phyloP scores from a whole-genome alignment of 495 filamentous ascomycete genomes.

The Penicillium arizonense region DNA sequence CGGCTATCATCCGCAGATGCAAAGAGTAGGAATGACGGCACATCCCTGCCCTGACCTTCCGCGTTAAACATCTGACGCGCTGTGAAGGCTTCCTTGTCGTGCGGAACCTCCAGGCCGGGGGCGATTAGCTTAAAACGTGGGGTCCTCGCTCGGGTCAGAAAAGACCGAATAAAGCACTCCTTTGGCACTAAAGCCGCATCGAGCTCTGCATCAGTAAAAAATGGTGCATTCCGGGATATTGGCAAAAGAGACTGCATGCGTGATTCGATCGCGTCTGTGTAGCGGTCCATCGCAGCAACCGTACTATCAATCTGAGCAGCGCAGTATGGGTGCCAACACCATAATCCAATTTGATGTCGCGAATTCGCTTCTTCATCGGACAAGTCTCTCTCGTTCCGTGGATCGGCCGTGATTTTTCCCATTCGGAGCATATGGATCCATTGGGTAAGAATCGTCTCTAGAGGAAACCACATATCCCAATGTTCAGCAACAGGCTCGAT shows the following conservation, averaged over 20 bases:
- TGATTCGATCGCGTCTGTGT: constrained; percentile 13
- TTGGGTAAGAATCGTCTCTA: constrained; percentile 39
- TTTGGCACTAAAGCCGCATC: constrained; percentile 30
- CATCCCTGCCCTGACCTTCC: constrained; percentile 11
- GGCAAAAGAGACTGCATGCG: constrained; percentile 14
- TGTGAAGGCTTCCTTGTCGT: constrained; percentile 22
- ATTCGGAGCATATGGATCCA: constrained; percentile 32
- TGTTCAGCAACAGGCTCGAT: constrained; percentile 15
- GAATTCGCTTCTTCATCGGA: neutral
- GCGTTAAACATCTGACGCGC: constrained; percentile 21
- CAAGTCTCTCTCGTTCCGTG: too few relatives aligned
- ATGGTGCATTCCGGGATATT: neutral
- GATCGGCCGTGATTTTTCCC: constrained; percentile 14
- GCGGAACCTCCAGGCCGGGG: constrained; percentile 29
- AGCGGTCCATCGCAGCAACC: constrained; percentile 15
- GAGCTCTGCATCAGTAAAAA: constrained; percentile 23
- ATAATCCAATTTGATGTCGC: constrained; percentile 1
- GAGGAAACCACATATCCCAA: constrained; percentile 33
- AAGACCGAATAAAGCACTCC: constrained; percentile 27
- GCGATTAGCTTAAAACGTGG: constrained; percentile 35
- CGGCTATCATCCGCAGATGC: constrained; percentile 8
- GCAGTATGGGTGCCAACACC: constrained; percentile 19
- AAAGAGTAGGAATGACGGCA: constrained; percentile 26
- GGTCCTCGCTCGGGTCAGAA: constrained; percentile 27
- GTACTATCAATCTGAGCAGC: constrained; percentile 15